Evolutionary conservation across 139 green algal genomes (phyloP), one percentile per base, ranked within the genome.

Genomic region (Chlamydomonas sphaeroides): DNA sequence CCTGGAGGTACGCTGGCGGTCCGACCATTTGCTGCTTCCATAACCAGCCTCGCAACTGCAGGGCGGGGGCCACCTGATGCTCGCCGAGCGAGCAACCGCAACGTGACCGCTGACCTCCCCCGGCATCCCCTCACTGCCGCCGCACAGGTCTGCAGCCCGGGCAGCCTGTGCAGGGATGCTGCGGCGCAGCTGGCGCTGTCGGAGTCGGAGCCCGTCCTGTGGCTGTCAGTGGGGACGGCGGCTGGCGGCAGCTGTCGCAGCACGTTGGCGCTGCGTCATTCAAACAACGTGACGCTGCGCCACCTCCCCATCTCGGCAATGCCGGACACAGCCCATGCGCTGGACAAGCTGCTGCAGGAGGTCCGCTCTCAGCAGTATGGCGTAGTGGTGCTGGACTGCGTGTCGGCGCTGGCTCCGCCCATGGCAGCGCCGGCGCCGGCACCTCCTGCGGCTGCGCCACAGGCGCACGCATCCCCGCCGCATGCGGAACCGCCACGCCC

Each of bases 131-230:
- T n/a, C n/a, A n/a, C n/a, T n/a, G n/a, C n/a, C n/a, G n/a, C n/a
- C n/a, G n/a, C 41, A 4, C 68, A 75, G 74, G 18, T 80, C 42
- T 71, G 59, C 74, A 80, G 74, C 30, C 74, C 74, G 5, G 74
- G 74, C 4, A 59, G 26, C 32, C 39, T 48, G n/a, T 53, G 39
- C 32, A 30, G 59, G 57, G 74, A 70, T 15, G 41, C 71, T 2
- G 74, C 74, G 1, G 39, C 59, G 20, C 74, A 80, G 39, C 33
- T 80, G 59, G 74, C 41, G 17, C 28, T 70, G 1, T 32, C 28
- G 59, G 41, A 70, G 74, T 59, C 74, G 18, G 33, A 57, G 0
- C 38, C 41, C 30, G 74, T 80, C 18, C 59, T 80, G 41, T 80
- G 74, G 74, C 21, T 80, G 41, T 42, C 61, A 25, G 39, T 70